phyloP scores from a whole-genome alignment of 2,329 filamentous ascomycete species.

The Fusarium armeniacum region DNA sequence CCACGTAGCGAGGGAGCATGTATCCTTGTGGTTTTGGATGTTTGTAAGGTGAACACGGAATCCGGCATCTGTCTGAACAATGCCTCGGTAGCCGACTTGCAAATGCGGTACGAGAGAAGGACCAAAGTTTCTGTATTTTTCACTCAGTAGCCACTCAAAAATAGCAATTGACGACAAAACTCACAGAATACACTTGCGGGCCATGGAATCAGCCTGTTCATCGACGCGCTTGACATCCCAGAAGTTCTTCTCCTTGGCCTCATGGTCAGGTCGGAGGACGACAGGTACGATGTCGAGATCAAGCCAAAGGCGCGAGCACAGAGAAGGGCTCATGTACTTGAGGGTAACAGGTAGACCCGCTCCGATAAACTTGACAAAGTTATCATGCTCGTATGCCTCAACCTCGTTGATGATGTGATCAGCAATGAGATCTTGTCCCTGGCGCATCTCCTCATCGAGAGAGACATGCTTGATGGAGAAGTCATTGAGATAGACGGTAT shows the following conservation, averaged over 20 bases:
- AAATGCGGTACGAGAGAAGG: constrained; percentile 78
- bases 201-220: constrained; percentile 86
- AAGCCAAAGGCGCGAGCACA: constrained; percentile 80
- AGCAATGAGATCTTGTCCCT: constrained; percentile 64
- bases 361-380: constrained; percentile 81
- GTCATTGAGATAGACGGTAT: constrained; percentile 81
- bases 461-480: constrained; percentile 74
- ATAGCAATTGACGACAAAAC: constrained; percentile 38
- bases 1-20: constrained; percentile 75
- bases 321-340: constrained; percentile 70
- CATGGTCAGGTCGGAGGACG: constrained; percentile 67
- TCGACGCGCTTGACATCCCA: constrained; percentile 75
- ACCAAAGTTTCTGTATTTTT: constrained; percentile 72
- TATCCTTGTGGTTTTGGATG: constrained; percentile 70
- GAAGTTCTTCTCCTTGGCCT: constrained; percentile 59
- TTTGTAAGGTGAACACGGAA: constrained; percentile 72
- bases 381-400: constrained; percentile 71
- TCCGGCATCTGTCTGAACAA: constrained; percentile 78
- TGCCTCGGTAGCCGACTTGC: constrained; percentile 75
- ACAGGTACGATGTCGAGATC: constrained; percentile 83
- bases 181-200: constrained; percentile 81
- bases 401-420: constrained; percentile 72
- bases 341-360: constrained; percentile 75
- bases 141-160: background rate
- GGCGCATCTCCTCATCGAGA: constrained; percentile 57